Evolutionary conservation across 768 basidiomycete genomes (phyloP).

Genomic region (Tremella mesenterica): DNA sequence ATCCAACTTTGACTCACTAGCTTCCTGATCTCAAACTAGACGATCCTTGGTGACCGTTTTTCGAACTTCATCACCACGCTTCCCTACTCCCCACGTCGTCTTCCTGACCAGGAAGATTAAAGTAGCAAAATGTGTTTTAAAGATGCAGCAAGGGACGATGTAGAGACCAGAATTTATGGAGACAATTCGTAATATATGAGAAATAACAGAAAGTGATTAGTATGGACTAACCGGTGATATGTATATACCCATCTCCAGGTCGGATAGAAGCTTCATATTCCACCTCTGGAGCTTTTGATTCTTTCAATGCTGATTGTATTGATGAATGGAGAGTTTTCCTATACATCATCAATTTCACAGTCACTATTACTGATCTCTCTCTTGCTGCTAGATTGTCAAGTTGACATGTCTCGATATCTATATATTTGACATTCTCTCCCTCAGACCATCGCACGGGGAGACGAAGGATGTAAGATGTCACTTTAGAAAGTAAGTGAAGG

Average conservation of each 20-base stretch:
- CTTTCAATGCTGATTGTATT: conserved; percentile 25
- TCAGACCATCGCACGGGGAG: not conserved
- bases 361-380: not conserved
- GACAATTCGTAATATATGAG: not conserved
- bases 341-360: not conserved
- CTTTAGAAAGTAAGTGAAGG: not conserved
- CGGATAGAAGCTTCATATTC: conserved; percentile 35
- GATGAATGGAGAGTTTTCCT: conserved; percentile 27
- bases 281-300: conserved; percentile 20
- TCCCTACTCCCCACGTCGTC: too few species aligned
- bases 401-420: not conserved
- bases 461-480: not conserved
- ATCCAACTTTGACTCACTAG: too few species aligned
- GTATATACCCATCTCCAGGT: conserved; percentile 42
- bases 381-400: not conserved
- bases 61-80: too few species aligned
- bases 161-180: not conserved
- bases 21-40: too few species aligned
- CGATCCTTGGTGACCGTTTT: too few species aligned
- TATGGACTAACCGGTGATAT: conserved; percentile 37
- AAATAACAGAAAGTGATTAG: not conserved
- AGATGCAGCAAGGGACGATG: not conserved
- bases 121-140: too few species aligned
- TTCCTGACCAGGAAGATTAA: too few species aligned
- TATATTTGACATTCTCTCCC: not conserved